Evolutionary conservation across 2,329 filamentous ascomycete genomes (phyloP).

Genomic region (Beauveria sp.): DNA sequence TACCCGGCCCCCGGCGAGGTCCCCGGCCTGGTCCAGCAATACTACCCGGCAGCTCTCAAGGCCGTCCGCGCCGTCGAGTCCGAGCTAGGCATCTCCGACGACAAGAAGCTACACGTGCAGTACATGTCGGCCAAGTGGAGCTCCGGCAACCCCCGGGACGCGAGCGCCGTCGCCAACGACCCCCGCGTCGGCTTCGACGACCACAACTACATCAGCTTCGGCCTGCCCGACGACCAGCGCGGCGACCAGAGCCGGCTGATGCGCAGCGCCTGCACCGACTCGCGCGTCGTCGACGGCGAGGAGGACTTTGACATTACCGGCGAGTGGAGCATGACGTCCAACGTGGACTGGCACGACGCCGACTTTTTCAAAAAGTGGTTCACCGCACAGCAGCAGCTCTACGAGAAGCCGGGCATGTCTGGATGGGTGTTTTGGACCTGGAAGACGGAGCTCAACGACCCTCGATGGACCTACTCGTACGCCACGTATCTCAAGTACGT

Average conservation of each 20-base stretch:
- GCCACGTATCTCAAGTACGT: constrained; percentile 17
- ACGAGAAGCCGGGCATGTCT: constrained; percentile 38
- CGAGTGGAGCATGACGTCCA: constrained; percentile 47
- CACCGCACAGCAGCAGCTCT: constrained; percentile 46
- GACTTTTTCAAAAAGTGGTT: constrained; percentile 51
- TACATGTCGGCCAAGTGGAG: constrained; percentile 45
- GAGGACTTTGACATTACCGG: constrained; percentile 39
- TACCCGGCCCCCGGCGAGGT: constrained; percentile 19
- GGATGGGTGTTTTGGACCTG: constrained; percentile 55
- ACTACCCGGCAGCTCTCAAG: constrained; percentile 18
- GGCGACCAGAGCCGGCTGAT: constrained; percentile 17
- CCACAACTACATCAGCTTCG: constrained; percentile 39
- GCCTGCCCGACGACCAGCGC: constrained; percentile 7
- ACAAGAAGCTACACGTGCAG: constrained; percentile 35
- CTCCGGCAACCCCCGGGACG: constrained; percentile 29
- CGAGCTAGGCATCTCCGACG: constrained; percentile 14
- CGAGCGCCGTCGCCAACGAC: constrained; percentile 22
- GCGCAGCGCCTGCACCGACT: constrained; percentile 34
- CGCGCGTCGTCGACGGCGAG: constrained; percentile 30
- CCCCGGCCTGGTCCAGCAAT: constrained; percentile 16
- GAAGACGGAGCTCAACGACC: constrained; percentile 35
- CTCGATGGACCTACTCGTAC: constrained; percentile 23
- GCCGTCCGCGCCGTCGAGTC: constrained; percentile 19
- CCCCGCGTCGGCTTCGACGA: constrained; percentile 46
- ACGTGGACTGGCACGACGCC: constrained; percentile 33